A percentile compares a stretch with the other conserved stretches of the same genome.
These are phyloP conservation scores for Penicillium aurantiogriseum DNA, from an alignment of 2,329 filamentous ascomycete genomes.

Conservation along the genomic window DNA sequence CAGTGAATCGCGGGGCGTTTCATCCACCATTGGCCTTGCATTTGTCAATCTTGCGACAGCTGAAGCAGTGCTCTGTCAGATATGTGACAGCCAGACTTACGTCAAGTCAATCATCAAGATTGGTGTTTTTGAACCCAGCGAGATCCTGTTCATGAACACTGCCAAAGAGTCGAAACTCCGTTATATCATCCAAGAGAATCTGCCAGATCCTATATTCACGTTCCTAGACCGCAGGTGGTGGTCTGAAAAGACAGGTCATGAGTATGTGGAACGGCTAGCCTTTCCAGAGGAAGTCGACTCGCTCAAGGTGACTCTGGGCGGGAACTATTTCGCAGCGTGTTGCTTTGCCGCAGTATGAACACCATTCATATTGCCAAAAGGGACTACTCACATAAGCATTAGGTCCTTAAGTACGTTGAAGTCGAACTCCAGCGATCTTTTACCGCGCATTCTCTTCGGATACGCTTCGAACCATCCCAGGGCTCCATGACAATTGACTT, in stretches of 20 bases:
- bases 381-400: constrained; percentile 15
- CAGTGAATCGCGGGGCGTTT: constrained; percentile 81
- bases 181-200: constrained; percentile 69
- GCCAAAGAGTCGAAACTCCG: constrained; percentile 74
- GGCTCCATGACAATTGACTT: constrained; percentile 96
- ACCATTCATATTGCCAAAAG: background rate
- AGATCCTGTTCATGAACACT: constrained; percentile 74
- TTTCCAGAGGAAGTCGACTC: constrained; percentile 77
- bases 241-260: constrained; percentile 74
- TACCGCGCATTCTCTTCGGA: constrained; percentile 73
- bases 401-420: constrained; percentile 82
- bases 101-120: constrained; percentile 85
- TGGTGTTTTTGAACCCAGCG: constrained; percentile 72
- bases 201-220: constrained; percentile 61
- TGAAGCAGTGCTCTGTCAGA: constrained; percentile 82
- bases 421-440: constrained; percentile 67
- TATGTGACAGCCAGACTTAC: constrained; percentile 91
- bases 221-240: constrained; percentile 75
- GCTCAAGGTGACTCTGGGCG: constrained; percentile 72
- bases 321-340: constrained; percentile 83
- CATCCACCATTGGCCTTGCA: constrained; percentile 78
- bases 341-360: constrained; percentile 75
- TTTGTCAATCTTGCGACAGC: constrained; percentile 84
- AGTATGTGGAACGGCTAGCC: constrained; percentile 75
- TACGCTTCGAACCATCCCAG: constrained; percentile 83